phyloP scores from a whole-genome alignment of 768 basidiomycete genomes.

The Amanita jacksonii region DNA sequence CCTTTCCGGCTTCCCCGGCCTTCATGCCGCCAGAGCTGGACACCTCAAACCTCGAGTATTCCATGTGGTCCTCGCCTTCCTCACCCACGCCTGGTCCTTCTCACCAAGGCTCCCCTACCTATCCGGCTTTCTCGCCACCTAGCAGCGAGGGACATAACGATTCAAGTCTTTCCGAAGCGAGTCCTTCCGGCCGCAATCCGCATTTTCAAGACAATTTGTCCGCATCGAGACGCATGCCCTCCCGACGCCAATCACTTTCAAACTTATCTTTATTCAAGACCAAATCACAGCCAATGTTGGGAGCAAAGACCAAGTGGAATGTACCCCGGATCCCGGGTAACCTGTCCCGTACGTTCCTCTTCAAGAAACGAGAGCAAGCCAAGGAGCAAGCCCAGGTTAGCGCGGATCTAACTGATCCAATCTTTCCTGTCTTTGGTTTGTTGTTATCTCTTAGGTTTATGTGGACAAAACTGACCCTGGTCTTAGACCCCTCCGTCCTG shows the following conservation, averaged over 20 bases:
- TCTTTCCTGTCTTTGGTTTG: background rate
- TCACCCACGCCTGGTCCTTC: constrained; percentile 28
- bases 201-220: constrained; percentile 16
- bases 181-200: constrained; percentile 13
- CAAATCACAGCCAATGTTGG: constrained; percentile 37
- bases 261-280: constrained; percentile 37
- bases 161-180: constrained; percentile 11
- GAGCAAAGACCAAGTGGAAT: constrained; percentile 34
- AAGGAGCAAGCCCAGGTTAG: constrained; percentile 6
- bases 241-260: constrained; percentile 49
- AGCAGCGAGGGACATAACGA: background rate
- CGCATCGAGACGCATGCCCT: constrained; percentile 25
- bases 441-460: background rate
- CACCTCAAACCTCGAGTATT: constrained; percentile 28
- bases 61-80: constrained; percentile 23
- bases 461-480: background rate
- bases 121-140: constrained; percentile 13
- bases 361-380: constrained; percentile 26
- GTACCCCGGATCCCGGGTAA: constrained; percentile 32
- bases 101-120: constrained; percentile 15
- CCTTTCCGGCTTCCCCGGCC: constrained; percentile 55
- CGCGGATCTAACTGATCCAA: background rate
- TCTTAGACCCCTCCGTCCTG: background rate
- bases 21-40: constrained; percentile 50
- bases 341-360: constrained; percentile 47